Base-by-base conservation (phyloP, 257 asterid species). In the Lavandula angustifolia region DNA sequence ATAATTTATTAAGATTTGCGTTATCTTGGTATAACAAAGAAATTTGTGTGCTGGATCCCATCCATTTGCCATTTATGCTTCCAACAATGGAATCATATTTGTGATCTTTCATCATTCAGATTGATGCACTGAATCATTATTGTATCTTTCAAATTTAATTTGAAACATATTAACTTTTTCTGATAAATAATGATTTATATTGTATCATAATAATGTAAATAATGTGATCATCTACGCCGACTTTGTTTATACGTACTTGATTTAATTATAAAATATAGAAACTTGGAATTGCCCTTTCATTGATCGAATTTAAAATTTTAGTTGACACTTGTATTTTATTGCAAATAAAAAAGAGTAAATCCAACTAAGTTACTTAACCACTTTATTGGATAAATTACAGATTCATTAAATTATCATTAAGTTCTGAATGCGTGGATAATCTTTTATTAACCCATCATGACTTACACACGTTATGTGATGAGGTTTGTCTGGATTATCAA, bases 41-140 rank as follows among this genome's bases (percentile, higher is more conserved):
- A 13, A 44, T 7, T 11, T 0, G 9, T 61, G 61, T 35, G 60
- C 43, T 52, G 70, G 60, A 47, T 52, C 53, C 66, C 69, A 60
- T 35, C 6, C 47, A 54, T 0, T 0, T 8, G 29, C 60, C 62
- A 52, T 29, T n/a, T 63, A 37, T 62, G 35, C 32, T 64, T n/a
- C 32, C 46, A 44, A 44, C 57, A 44, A n/a, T n/a, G n/a, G n/a
- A n/a, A n/a, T n/a, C n/a, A n/a, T n/a, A n/a, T n/a, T 52, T 42
- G 13, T 33, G 13, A 27, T 41, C 18, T 52, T 52, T 14, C 35
- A 6, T 11, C 18, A 42, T 43, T 61, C 27, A 27, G 22, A 53
- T 61, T n/a, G 31, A 17, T 12, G 44, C 44, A 43, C 64, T 6
- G 14, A 62, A 34, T 70, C 52, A 49, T 60, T 60, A 37, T 41